Percentiles rank a stretch among this genome's conserved stretches.
These are phyloP conservation scores for Xanthoparmelia taractica DNA, from an alignment of 495 filamentous ascomycete genomes.

Conservation along the genomic window DNA sequence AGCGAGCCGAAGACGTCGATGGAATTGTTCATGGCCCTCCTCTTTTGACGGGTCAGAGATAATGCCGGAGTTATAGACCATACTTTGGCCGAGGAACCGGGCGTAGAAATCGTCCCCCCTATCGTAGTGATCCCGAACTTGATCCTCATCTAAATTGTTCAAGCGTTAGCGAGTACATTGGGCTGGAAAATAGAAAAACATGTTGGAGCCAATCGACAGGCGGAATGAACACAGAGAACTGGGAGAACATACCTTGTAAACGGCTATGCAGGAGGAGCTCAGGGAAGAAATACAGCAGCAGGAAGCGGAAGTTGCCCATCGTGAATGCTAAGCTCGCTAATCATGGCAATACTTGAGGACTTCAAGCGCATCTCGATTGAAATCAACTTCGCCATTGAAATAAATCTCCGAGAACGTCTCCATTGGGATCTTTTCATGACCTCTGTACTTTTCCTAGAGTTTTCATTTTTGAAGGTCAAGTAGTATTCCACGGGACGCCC, in stretches of 20 bases:
- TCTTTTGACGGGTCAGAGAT: slow-evolving; percentile 9
- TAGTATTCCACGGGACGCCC: too few relatives aligned
- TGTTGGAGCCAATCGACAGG: slow-evolving; percentile 3
- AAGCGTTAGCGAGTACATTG: too few relatives aligned
- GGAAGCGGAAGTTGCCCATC: slow-evolving; percentile 7
- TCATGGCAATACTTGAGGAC: slow-evolving; percentile 8
- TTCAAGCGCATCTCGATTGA: slow-evolving; percentile 8
- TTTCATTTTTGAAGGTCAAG: too few relatives aligned
- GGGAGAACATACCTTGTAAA: slow-evolving; percentile 4
- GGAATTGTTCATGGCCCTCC: not conserved
- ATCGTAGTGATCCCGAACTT: slow-evolving; percentile 10
- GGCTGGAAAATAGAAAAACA: not conserved
- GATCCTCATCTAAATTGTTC: slow-evolving; percentile 5
- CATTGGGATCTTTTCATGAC: too few relatives aligned
- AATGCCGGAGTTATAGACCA: slow-evolving; percentile 7
- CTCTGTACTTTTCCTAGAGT: too few relatives aligned
- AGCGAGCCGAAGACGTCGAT: too few relatives aligned
- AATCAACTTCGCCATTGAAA: slow-evolving; percentile 7
- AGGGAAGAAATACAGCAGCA: slow-evolving; percentile 8
- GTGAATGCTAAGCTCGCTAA: slow-evolving; percentile 7
- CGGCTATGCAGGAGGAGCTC: slow-evolving; percentile 8
- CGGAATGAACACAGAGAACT: slow-evolving; percentile 1
- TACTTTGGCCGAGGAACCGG: slow-evolving; percentile 3
- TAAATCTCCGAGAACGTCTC: too few relatives aligned
- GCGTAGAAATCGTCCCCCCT: slow-evolving; percentile 7